A percentile compares a stretch with the other conserved stretches of the same genome.
These are phyloP conservation scores for Bondarzewia mesenterica DNA, from an alignment of 1,284 basidiomycete genomes.

Conservation along the genomic window DNA sequence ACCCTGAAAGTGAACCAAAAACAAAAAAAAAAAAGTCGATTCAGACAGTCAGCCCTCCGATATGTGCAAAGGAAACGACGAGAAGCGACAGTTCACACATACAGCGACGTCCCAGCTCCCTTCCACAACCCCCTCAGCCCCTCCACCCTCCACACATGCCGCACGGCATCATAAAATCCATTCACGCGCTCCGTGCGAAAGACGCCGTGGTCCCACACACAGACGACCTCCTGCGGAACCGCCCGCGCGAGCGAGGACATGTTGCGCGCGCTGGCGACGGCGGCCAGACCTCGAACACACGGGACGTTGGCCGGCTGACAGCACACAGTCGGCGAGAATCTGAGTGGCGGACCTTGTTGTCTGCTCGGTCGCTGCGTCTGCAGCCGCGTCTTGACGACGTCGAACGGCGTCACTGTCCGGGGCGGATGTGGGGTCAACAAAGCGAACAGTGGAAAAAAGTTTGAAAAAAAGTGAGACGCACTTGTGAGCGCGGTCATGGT, in stretches of 20 bases:
- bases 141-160: conserved; percentile 70
- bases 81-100: conserved; percentile 25
- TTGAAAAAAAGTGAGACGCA: conserved; percentile 26
- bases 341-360: conserved; percentile 36
- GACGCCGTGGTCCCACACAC: conserved; percentile 68
- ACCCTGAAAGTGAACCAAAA: conserved; percentile 38
- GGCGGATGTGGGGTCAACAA: neutral
- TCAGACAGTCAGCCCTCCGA: conserved; percentile 11
- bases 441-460: neutral
- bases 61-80: neutral
- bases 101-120: conserved; percentile 83
- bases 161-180: conserved; percentile 77
- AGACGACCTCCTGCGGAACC: conserved; percentile 55
- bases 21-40: too few species aligned
- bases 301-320: conserved; percentile 49
- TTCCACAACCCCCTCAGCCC: conserved; percentile 83
- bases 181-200: conserved; percentile 63
- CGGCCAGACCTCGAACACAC: conserved; percentile 21
- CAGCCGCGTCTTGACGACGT: conserved; percentile 89
- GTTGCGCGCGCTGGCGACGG: conserved; percentile 50
- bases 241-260: conserved; percentile 62
- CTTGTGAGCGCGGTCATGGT: conserved; percentile 79
- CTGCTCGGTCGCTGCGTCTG: conserved; percentile 66
- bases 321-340: conserved; percentile 45
- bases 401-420: conserved; percentile 83